phyloP scores from a whole-genome alignment of 2,329 filamentous ascomycete species.

The Colletotrichum neosansevieriae region DNA sequence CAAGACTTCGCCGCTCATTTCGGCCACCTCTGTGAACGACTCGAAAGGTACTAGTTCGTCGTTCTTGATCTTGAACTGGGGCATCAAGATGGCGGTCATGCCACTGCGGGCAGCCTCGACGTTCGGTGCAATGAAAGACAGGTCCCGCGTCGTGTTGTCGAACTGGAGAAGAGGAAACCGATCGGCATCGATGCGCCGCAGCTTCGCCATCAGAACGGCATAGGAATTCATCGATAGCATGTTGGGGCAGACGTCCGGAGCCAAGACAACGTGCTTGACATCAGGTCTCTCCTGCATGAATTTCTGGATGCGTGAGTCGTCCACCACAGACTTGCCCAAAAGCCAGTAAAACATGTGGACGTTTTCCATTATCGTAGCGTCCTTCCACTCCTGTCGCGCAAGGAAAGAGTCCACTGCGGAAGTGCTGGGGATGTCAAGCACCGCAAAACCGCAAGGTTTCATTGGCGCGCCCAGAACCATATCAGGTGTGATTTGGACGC shows the following conservation, averaged over 20 bases:
- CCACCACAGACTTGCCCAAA: slow-evolving; percentile 75
- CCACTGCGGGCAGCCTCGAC: slow-evolving; percentile 59
- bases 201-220: slow-evolving; percentile 73
- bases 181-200: slow-evolving; percentile 78
- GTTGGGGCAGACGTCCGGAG: slow-evolving; percentile 80
- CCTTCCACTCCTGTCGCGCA: slow-evolving; percentile 78
- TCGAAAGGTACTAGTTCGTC: slow-evolving; percentile 58
- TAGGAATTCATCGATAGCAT: slow-evolving; percentile 77
- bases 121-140: slow-evolving; percentile 39
- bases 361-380: slow-evolving; percentile 72
- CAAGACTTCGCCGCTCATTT: slow-evolving; percentile 59
- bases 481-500: slow-evolving; percentile 80
- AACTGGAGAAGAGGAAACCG: slow-evolving; percentile 79
- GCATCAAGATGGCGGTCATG: slow-evolving; percentile 60
- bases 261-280: slow-evolving; percentile 82
- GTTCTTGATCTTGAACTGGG: slow-evolving; percentile 59
- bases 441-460: slow-evolving; percentile 78
- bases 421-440: slow-evolving; percentile 81
- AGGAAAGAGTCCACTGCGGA: slow-evolving; percentile 80
- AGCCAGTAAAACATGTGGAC: slow-evolving; percentile 84
- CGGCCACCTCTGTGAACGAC: slow-evolving; percentile 54
- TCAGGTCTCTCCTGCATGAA: slow-evolving; percentile 75
- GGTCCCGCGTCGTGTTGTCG: slow-evolving; percentile 62
- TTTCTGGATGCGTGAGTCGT: slow-evolving; percentile 70
- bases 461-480: slow-evolving; percentile 82